Conservation (phyloP, 2,329 filamentous ascomycete species). For the Cytospora paraplurivora region DNA sequence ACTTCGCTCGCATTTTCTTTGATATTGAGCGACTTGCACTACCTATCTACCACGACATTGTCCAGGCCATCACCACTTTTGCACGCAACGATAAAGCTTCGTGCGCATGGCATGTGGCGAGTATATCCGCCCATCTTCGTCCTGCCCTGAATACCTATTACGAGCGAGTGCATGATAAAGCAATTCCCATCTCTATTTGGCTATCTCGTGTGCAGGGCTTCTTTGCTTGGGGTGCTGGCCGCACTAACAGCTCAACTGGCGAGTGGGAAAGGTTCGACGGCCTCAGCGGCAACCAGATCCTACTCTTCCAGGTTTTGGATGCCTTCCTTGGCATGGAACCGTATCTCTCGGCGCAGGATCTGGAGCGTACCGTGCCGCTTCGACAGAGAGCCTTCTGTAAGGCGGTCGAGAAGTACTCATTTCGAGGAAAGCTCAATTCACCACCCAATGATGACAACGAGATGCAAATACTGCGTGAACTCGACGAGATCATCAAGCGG, state of each 20-base stretch:
- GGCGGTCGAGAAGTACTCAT: slow-evolving; percentile 32
- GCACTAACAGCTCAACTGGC: slow-evolving; percentile 29
- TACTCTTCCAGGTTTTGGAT: slow-evolving; percentile 41
- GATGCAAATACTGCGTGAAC: slow-evolving; percentile 30
- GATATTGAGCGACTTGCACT: slow-evolving; percentile 36
- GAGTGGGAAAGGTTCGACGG: slow-evolving; percentile 36
- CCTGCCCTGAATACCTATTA: slow-evolving; percentile 35
- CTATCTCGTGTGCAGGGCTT: slow-evolving; percentile 41
- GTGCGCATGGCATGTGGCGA: slow-evolving; percentile 30
- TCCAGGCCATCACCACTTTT: slow-evolving; percentile 34
- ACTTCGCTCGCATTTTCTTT: slow-evolving; percentile 37
- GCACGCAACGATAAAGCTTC: slow-evolving; percentile 30
- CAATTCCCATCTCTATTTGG: slow-evolving; percentile 37
- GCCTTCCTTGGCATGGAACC: slow-evolving; percentile 39
- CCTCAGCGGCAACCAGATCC: slow-evolving; percentile 40
- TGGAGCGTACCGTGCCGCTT: slow-evolving; percentile 33
- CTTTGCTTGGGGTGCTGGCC: slow-evolving; percentile 40
- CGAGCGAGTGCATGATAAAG: slow-evolving; percentile 35
- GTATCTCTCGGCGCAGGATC: slow-evolving; percentile 35
- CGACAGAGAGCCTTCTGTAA: slow-evolving; percentile 34
- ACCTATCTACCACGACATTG: slow-evolving; percentile 37
- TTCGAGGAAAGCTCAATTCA: slow-evolving; percentile 28
- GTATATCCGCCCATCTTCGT: slow-evolving; percentile 32
- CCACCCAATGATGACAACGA: slow-evolving; percentile 29
- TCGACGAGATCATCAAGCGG: slow-evolving; percentile 37